Base-by-base conservation (phyloP, 139 green algal species). In the Chlorella sp. region DNA sequence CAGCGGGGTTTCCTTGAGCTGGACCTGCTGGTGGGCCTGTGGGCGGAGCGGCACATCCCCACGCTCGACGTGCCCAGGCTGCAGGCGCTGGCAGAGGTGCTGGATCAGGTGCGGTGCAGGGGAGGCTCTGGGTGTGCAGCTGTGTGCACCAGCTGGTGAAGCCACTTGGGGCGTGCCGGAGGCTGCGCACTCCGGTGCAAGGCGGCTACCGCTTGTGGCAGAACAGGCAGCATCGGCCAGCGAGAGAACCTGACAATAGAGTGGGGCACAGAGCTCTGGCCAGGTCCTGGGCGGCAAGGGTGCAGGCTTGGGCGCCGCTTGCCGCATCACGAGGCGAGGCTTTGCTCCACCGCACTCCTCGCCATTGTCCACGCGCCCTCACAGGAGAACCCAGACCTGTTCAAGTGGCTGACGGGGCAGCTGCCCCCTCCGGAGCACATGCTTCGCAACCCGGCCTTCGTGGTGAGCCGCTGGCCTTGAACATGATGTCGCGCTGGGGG, bases 1-100 rank as follows among this genome's bases (percentile, higher is more conserved):
- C 91, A 96, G 78, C 76, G 91, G 6, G 91, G 91, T 3, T 96
- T 91, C 61, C 75, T 96, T 23, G 91, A 96, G 76, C 87, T 96
- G 24, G 91, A 96, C 77, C 73, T 96, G 20, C 73, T 96, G 36
- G 71, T 88, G 62, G 90, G 91, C 0, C 67, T 92, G 68, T 96
- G 88, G 87, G 91, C 91, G n/a, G 85, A 93, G 78, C 49, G 77
- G 35, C 65, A 89, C 5, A 63, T 95, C 22, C 85, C 85, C 0
- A 67, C 67, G 4, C 83, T 93, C 78, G 50, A 63, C 29, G 42
- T 65, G 1, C n/a, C 33, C 0, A 74, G 75, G 66, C 82, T 95
- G 17, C 29, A 72, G 0, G 71, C 81, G 5, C 91, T 92, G 31
- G 30, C 74, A 0, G 49, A 35, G 0, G 69, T 96, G 0, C 86